Base-by-base conservation (phyloP, 805 yeast genomes). In the Hanseniaspora vineae region DNA sequence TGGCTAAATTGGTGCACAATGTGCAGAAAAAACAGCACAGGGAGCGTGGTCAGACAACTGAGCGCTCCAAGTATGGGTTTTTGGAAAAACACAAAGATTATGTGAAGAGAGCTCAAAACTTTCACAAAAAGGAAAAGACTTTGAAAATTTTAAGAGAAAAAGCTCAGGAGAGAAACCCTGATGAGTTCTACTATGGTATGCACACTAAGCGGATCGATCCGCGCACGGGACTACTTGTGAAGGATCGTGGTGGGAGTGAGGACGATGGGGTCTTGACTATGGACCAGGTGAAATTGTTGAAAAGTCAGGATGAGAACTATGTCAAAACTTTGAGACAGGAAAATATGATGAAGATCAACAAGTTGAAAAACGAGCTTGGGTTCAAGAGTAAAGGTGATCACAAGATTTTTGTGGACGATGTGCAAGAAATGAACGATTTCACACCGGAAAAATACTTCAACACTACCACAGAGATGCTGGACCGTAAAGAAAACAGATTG, bases 161-260 rank as follows among this genome's bases (percentile, higher is more conserved):
- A 60, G 94, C 84, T 1, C 68, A 72, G 35, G 72, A 73, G 42
- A 75, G 87, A 55, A 92, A 92, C 61, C 95, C 94, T 14, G 98
- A 92, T 72, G 98, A 92, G 65, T 92, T 84, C 68, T 88, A 90
- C 65, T 96, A 87, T 76, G 92, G 87, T 18, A 92, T 92, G 98
- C 76, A 81, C 32, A 70, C 73, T 13, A 70, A 72, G 51, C 73
- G 72, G 56, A 78, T 92, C 4, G 95, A 87, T 53, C 66, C 71
- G 2, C 68, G 73, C 11, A 18, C 44, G 2, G 97, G 97, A 1
- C 71, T 84, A 9, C 58, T 83, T 44, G 62, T 83, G 11, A 68
- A 79, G 1, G 85, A 84, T 19, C 71, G 95, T 51, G 61, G 52
- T 42, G 61, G 58, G 9, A 66, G 63, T 45, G 83, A 77, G 17